These are phyloP conservation scores for Saraca asoca DNA, from an alignment of 331 rosid genomes.

Conservation along the genomic window DNA sequence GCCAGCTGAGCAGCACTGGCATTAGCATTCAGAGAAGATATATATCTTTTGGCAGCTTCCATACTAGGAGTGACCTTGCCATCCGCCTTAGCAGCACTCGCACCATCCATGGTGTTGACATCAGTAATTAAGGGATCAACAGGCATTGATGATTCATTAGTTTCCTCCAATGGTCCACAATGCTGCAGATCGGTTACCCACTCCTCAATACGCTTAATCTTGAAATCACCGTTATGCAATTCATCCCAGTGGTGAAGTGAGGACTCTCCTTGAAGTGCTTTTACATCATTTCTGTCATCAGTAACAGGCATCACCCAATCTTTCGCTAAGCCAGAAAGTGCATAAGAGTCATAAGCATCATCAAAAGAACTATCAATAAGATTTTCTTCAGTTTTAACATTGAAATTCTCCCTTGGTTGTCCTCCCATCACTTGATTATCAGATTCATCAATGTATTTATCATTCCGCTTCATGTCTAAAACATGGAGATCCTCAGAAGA, in stretches of 20 bases:
- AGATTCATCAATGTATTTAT: constrained; percentile 36
- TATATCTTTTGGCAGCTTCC: constrained; percentile 83
- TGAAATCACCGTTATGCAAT: constrained; percentile 54
- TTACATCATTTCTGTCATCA: constrained; percentile 41
- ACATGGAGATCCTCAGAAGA: constrained; percentile 64
- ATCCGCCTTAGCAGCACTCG: constrained; percentile 43
- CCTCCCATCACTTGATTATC: constrained; percentile 45
- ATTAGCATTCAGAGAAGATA: constrained; percentile 74
- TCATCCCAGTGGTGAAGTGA: constrained; percentile 40
- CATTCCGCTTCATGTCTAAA: constrained; percentile 49
- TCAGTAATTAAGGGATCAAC: constrained; percentile 43
- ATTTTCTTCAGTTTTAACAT: constrained; percentile 45
- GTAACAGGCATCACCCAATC: constrained; percentile 71
- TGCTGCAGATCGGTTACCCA: constrained; percentile 81
- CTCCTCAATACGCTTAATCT: constrained; percentile 77
- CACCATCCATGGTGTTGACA: constrained; percentile 35
- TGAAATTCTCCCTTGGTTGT: constrained; percentile 40
- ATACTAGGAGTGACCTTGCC: constrained; percentile 66
- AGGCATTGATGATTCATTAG: constrained; percentile 45
- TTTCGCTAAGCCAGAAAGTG: constrained; percentile 46
- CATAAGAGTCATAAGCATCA: constrained; percentile 59
- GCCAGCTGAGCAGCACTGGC: constrained; percentile 77
- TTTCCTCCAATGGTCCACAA: constrained; percentile 59
- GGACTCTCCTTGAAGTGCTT: constrained; percentile 48
- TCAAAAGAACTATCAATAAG: constrained; percentile 45